Conservation (phyloP, 2,329 filamentous ascomycete species). For the Alternaria sp. region DNA sequence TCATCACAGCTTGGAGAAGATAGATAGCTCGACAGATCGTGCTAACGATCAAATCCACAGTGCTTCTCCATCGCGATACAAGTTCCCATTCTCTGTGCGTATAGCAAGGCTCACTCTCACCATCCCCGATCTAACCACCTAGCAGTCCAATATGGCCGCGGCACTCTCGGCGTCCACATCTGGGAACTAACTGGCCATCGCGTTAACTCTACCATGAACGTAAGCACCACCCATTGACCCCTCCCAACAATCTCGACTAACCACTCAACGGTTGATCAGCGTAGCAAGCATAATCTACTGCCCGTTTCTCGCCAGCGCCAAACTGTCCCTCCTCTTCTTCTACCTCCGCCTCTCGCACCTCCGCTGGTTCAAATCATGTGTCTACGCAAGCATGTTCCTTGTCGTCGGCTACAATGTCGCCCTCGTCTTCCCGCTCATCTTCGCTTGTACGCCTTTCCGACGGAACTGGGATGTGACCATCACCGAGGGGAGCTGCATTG, state of each 20-base stretch:
- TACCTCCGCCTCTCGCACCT: slow-evolving; percentile 20
- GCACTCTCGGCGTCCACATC: slow-evolving; percentile 26
- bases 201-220: slow-evolving; percentile 19
- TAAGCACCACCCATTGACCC: not conserved
- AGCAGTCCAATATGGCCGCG: slow-evolving; percentile 17
- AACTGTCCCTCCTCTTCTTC: slow-evolving; percentile 28
- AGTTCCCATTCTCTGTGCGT: slow-evolving; percentile 14
- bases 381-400: slow-evolving; percentile 26
- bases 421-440: slow-evolving; percentile 27
- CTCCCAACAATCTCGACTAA: not conserved
- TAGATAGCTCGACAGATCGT: not conserved
- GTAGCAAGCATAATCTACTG: slow-evolving; percentile 20
- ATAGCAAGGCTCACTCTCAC: rapidly evolving
- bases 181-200: slow-evolving; percentile 23
- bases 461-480: slow-evolving; percentile 26
- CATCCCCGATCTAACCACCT: not conserved
- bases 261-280: not conserved
- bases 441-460: slow-evolving; percentile 26
- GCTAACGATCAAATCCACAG: not conserved
- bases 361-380: slow-evolving; percentile 16
- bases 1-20: not conserved
- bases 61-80: slow-evolving; percentile 16
- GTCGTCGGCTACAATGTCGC: slow-evolving; percentile 26
- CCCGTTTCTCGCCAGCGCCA: slow-evolving; percentile 23
- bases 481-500: slow-evolving; percentile 20